These are phyloP conservation scores for Bolboschoenoplectus hybrid DNA, from an alignment of 202 grass and related monocot genomes.

Conservation along the genomic window DNA sequence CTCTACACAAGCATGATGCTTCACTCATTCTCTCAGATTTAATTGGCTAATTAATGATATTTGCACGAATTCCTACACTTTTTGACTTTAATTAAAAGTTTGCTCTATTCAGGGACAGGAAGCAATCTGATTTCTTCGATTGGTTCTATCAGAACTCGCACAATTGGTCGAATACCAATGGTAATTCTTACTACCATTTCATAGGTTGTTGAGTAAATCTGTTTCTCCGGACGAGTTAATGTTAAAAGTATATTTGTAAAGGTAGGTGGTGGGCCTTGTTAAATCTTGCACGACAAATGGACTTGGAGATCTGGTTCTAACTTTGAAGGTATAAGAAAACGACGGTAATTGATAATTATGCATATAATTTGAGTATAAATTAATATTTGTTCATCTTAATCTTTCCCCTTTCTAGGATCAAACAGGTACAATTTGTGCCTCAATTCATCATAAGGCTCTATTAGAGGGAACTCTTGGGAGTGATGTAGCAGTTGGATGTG, in stretches of 20 bases:
- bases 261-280: conserved; percentile 65
- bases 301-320: conserved; percentile 60
- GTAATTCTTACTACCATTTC: conserved; percentile 38
- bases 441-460: conserved; percentile 62
- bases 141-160: conserved; percentile 35
- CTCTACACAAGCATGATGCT: background rate
- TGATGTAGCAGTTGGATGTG: conserved; percentile 62
- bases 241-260: conserved; percentile 14
- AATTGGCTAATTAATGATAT: background rate
- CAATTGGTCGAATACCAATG: conserved; percentile 48
- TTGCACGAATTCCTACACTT: background rate
- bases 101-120: conserved; percentile 45
- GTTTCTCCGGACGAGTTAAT: background rate
- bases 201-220: background rate
- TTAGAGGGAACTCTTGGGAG: conserved; percentile 41
- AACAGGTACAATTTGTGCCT: conserved; percentile 51
- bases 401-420: conserved; percentile 53
- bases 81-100: background rate
- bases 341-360: background rate
- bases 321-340: conserved; percentile 59
- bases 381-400: conserved; percentile 17
- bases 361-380: background rate
- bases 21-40: background rate
- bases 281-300: conserved; percentile 65
- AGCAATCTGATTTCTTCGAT: conserved; percentile 46